phyloP scores from a whole-genome alignment of 1,139 yeast genomes.

The Taphrina communis region DNA sequence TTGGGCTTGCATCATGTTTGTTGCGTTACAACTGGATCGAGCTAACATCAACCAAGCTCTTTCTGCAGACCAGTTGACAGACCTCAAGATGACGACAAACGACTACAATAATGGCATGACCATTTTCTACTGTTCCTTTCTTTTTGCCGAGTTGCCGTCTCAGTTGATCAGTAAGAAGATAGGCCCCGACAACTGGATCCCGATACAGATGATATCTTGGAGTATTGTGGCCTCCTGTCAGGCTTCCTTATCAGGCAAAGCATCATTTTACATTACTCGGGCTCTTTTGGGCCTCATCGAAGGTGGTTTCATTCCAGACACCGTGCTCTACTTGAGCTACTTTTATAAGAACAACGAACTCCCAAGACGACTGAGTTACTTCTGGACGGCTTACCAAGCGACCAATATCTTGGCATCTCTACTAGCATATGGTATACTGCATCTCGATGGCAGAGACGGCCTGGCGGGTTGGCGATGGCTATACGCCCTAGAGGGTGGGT shows the following conservation, averaged over 20 bases:
- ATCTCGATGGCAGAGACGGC: constrained; percentile 54
- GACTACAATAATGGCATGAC: constrained; percentile 61
- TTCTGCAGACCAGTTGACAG: constrained; percentile 58
- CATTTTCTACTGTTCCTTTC: constrained; percentile 56
- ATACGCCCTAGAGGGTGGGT: constrained; percentile 62
- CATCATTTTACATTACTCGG: constrained; percentile 53
- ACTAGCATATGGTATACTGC: constrained; percentile 57
- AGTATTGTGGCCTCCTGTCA: constrained; percentile 59
- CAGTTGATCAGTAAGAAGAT: constrained; percentile 60
- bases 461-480: constrained; percentile 65
- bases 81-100: constrained; percentile 57
- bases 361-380: constrained; percentile 58
- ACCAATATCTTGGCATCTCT: constrained; percentile 52
- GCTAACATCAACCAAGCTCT: constrained; percentile 60
- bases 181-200: constrained; percentile 64
- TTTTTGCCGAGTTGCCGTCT: constrained; percentile 62
- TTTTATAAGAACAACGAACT: constrained; percentile 23
- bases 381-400: constrained; percentile 54
- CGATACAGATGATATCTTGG: constrained; percentile 60
- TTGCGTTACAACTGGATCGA: constrained; percentile 61
- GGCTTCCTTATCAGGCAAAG: constrained; percentile 53
- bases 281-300: constrained; percentile 18
- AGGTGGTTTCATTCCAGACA: constrained; percentile 50
- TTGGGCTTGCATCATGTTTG: constrained; percentile 59
- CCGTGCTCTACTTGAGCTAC: constrained; percentile 65